Conservation (phyloP, 176 grass and related monocot genomes). For the Bothriochloa decipiens region DNA sequence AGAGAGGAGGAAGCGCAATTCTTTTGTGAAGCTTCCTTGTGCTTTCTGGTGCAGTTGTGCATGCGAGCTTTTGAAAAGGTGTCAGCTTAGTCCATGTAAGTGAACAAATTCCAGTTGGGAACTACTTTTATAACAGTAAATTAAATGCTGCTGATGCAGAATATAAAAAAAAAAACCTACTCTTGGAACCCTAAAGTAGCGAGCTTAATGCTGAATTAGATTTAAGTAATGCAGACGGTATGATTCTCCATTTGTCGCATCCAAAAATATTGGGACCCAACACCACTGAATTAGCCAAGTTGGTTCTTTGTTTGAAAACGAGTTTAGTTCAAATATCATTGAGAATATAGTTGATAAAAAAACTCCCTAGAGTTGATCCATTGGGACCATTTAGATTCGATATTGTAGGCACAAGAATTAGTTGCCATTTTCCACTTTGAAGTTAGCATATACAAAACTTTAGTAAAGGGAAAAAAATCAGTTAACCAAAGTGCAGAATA, state of each 20-base stretch:
- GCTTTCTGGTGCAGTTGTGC: conserved; percentile 20
- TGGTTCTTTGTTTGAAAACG: background rate
- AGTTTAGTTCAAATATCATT: background rate
- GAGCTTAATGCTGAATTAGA: background rate
- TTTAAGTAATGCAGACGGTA: background rate
- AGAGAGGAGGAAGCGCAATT: background rate
- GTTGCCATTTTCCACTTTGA: conserved; percentile 21
- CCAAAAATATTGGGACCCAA: background rate
- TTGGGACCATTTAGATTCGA: background rate
- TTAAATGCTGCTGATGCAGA: background rate
- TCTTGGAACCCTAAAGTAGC: background rate
- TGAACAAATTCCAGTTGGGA: background rate
- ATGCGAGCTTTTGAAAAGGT: background rate
- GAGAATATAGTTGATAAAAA: background rate
- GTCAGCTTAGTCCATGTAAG: conserved; percentile 7
- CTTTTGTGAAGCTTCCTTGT: conserved; percentile 26
- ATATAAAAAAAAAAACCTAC: background rate
- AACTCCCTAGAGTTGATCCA: background rate
- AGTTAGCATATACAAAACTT: conserved; percentile 12
- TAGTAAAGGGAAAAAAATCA: background rate
- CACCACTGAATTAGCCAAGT: background rate
- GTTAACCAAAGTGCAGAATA: conserved; percentile 6
- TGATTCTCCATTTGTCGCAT: background rate
- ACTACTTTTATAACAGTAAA: background rate
- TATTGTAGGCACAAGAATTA: background rate